Conservation (phyloP, 345 rosid genomes). For the Erysimum cheiranthoides region DNA sequence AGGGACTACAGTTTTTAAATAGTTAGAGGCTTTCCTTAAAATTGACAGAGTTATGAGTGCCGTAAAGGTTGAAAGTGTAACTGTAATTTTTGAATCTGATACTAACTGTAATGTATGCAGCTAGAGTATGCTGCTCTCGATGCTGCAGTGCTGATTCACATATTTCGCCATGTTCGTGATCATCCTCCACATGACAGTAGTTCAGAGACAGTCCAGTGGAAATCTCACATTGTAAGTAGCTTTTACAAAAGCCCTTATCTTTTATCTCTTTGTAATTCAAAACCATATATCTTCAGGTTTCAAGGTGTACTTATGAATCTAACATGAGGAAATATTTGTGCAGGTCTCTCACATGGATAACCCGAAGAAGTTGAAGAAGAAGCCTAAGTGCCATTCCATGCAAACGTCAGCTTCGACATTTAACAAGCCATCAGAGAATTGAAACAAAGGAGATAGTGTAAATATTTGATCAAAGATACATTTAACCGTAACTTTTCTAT, state of each 20-base stretch:
- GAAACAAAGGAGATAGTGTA: constrained; percentile 25
- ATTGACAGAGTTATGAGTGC: neutral
- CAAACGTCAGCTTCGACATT: constrained; percentile 23
- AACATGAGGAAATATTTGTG: constrained; percentile 4
- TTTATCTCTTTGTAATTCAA: neutral
- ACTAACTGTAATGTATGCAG: constrained; percentile 48
- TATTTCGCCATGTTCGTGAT: constrained; percentile 59
- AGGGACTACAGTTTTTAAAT: neutral
- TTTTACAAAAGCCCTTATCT: neutral
- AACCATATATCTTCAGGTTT: neutral
- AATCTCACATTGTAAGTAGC: constrained; percentile 72
- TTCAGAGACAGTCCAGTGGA: constrained; percentile 68
- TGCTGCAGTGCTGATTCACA: constrained; percentile 85
- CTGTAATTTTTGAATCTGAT: neutral
- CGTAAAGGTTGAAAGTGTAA: neutral
- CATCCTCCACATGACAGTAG: constrained; percentile 52
- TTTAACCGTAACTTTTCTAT: neutral
- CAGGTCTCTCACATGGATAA: constrained; percentile 67
- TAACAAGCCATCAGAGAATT: constrained; percentile 27
- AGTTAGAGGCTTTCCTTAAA: neutral
- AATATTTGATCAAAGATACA: neutral
- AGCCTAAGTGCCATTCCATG: constrained; percentile 14
- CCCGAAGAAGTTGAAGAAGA: constrained; percentile 54
- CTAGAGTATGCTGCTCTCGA: constrained; percentile 95
- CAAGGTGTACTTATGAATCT: neutral